Evolutionary conservation across 805 yeast species (phyloP).

Genomic region (Yamadazyma phyllophila): DNA sequence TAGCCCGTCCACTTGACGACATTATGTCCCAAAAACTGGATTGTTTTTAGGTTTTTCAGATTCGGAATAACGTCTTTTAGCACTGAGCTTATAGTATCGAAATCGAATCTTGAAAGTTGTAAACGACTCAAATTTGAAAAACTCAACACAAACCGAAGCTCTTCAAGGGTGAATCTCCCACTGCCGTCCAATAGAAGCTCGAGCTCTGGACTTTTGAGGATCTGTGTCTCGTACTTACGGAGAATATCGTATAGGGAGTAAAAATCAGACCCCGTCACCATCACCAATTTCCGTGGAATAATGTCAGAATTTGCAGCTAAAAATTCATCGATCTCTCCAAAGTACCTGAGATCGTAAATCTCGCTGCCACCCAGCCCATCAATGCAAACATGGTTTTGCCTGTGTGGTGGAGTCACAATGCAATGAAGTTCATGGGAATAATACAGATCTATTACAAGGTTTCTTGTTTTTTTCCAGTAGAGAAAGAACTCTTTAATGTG

Average conservation of each 20-base stretch:
- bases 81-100: conserved; percentile 11
- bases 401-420: conserved; percentile 24
- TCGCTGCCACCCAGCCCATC: conserved; percentile 7
- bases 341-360: conserved; percentile 21
- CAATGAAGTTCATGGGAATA: conserved; percentile 33
- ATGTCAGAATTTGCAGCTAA: conserved; percentile 27
- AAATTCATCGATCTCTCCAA: conserved; percentile 32
- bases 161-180: conserved; percentile 16
- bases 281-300: conserved; percentile 24
- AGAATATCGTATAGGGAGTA: conserved; percentile 25
- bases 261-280: conserved; percentile 33
- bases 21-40: conserved; percentile 34
- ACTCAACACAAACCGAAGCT: conserved; percentile 20
- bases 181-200: conserved; percentile 30
- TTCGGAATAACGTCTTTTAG: conserved; percentile 8
- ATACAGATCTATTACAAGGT: conserved; percentile 23
- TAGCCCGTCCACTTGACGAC: conserved; percentile 27
- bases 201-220: conserved; percentile 16
- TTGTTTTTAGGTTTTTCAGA: conserved; percentile 19
- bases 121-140: conserved; percentile 27
- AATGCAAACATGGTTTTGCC: conserved; percentile 11
- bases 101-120: conserved; percentile 26
- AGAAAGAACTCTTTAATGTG: conserved; percentile 25
- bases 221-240: conserved; percentile 16
- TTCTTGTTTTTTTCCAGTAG: conserved; percentile 18